These are phyloP conservation scores for Pseudogymnoascus sp. DNA, from an alignment of 2,329 filamentous ascomycete genomes.

Conservation along the genomic window DNA sequence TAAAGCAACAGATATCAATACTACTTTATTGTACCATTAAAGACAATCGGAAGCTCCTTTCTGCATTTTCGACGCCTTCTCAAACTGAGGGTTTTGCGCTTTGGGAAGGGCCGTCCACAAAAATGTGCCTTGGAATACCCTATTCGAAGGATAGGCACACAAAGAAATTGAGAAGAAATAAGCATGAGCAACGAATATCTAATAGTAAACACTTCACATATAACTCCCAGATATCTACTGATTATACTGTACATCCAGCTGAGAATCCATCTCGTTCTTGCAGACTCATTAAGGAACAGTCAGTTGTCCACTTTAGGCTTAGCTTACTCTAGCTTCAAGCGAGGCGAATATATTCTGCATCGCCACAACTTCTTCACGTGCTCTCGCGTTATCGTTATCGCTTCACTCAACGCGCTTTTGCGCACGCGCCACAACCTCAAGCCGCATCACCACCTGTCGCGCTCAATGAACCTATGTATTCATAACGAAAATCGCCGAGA, in stretches of 20 bases:
- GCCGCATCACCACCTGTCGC: constrained; percentile 1
- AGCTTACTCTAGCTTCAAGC: neutral
- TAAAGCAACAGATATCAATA: neutral
- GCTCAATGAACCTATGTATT: neutral
- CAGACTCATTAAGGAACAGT: neutral
- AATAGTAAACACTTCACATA: neutral
- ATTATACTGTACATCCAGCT: neutral
- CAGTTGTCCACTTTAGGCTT: neutral
- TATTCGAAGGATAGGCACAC: neutral
- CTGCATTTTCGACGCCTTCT: neutral
- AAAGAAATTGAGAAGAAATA: neutral
- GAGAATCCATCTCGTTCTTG: neutral
- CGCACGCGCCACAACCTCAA: neutral
- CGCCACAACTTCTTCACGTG: neutral
- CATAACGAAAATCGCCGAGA: neutral
- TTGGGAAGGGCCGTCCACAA: neutral
- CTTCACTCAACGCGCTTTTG: neutral
- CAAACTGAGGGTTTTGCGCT: neutral
- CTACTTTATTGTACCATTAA: neutral
- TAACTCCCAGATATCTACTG: neutral
- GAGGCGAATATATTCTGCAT: neutral
- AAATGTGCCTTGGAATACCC: neutral
- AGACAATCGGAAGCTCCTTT: neutral
- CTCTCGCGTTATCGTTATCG: neutral
- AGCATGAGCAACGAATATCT: neutral